These are phyloP conservation scores for Fusarium denticulatum DNA, from an alignment of 2,329 filamentous ascomycete genomes.

Conservation along the genomic window DNA sequence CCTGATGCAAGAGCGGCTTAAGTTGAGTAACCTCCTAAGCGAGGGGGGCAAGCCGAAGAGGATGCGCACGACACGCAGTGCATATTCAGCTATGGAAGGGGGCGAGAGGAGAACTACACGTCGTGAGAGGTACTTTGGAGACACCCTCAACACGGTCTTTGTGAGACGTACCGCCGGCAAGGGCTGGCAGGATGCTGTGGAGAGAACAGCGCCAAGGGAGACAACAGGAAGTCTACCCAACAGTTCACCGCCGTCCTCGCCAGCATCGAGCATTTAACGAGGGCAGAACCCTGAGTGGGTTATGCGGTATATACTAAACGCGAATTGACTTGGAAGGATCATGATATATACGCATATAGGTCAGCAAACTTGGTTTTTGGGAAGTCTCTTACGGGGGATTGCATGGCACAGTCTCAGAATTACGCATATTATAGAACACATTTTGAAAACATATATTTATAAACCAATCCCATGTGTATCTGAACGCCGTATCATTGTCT, in stretches of 20 bases:
- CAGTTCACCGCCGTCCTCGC: conserved; percentile 29
- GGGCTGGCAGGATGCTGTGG: conserved; percentile 50
- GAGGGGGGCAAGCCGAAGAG: conserved; percentile 64
- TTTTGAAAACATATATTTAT: conserved; percentile 2
- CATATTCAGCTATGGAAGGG: conserved; percentile 80
- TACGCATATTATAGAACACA: conserved; percentile 5
- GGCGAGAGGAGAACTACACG: conserved; percentile 73
- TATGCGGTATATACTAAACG: conserved; percentile 16
- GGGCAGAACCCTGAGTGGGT: neutral
- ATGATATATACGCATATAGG: conserved; percentile 8
- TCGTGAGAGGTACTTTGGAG: conserved; percentile 77
- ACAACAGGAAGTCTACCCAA: conserved; percentile 17
- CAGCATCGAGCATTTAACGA: conserved; percentile 8
- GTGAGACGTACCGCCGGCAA: conserved; percentile 72
- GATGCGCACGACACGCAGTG: conserved; percentile 76
- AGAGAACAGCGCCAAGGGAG: conserved; percentile 23
- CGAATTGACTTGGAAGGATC: neutral
- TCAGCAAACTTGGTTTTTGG: neutral
- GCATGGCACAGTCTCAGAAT: conserved; percentile 10
- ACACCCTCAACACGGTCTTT: conserved; percentile 65
- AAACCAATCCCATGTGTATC: neutral
- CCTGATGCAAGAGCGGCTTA: conserved; percentile 73
- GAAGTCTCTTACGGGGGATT: conserved; percentile 16
- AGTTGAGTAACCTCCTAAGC: conserved; percentile 69
- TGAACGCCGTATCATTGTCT: neutral